Base-by-base conservation (phyloP, 78 protist genomes). In the Isochrysis galbana region DNA sequence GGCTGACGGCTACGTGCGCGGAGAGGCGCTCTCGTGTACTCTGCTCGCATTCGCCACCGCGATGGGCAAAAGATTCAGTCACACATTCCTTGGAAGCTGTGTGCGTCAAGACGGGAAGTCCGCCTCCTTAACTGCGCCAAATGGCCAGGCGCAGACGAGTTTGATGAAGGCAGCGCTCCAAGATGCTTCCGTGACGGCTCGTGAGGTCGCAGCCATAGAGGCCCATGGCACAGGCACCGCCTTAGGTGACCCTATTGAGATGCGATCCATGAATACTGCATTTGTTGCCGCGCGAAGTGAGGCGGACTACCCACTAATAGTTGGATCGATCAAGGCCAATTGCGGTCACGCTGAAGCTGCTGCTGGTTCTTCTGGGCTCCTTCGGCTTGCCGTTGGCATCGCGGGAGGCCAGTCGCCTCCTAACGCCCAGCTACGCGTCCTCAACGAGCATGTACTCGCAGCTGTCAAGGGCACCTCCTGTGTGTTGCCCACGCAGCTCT, bases 1-100 rank as follows among this genome's bases (percentile, higher is more conserved):
- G 26, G 98, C 98, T 25, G 83, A 96, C 46, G 98, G 98, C 36
- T 97, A 95, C 93, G 97, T 83, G 0, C 90, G 98, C 34, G 92
- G 93, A 42, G 98, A 97, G 91, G 98, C 98, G 48, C 80, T 69
- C 74, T 29, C 61, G 29, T 51, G 29, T 14, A 51, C 61, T 22
- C 96, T 95, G 47, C 48, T 82, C 0, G 87, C 96, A 0, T 23
- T 96, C 5, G n/a, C 86, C 89, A 29, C 17, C 26, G 89, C 61
- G n/a, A n/a, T 72, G 44, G 83, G 87, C 36, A 42, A 32, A 51
- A 3, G 74, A 23, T 3, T 67, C 38, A 4, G 7, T 10, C 14
- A 51, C 74, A 2, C 74, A 61, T 44, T 72, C 32, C 44, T 17
- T 23, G 82, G 82, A 19, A 34, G 32, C 42, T 2, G 32, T 14